These are phyloP conservation scores for Trichoderma endophyticum DNA, from an alignment of 2,329 filamentous ascomycete genomes.

Conservation along the genomic window DNA sequence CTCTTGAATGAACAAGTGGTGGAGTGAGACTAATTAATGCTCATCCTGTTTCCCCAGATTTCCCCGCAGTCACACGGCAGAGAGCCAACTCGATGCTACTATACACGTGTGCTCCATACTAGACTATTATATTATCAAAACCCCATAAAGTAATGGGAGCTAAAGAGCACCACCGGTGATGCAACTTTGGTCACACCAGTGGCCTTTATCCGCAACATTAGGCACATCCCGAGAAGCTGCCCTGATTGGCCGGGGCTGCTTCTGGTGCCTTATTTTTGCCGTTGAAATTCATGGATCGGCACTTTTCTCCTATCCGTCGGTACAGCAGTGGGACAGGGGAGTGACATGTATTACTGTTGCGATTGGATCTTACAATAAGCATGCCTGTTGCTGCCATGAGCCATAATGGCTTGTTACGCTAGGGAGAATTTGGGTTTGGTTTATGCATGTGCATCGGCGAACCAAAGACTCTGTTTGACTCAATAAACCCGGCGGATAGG, in stretches of 20 bases:
- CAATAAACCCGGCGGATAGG: background rate
- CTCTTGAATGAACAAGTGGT: background rate
- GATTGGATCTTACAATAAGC: background rate
- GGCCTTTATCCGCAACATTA: constrained; percentile 9
- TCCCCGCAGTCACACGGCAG: constrained; percentile 1
- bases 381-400: background rate
- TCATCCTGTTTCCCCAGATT: constrained; percentile 7
- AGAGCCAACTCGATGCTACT: background rate
- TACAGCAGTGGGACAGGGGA: background rate
- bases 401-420: background rate
- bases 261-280: constrained; percentile 7
- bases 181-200: background rate
- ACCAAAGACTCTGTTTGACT: background rate
- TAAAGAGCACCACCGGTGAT: background rate
- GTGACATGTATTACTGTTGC: background rate
- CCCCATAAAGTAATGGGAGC: background rate
- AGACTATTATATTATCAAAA: background rate
- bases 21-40: background rate
- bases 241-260: background rate
- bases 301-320: constrained; percentile 10
- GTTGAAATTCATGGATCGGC: background rate
- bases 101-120: background rate
- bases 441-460: background rate
- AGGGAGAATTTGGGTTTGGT: background rate
- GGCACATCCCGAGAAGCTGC: background rate